These are phyloP conservation scores for Penicillium turbatum DNA, from an alignment of 495 filamentous ascomycete genomes.

Conservation along the genomic window DNA sequence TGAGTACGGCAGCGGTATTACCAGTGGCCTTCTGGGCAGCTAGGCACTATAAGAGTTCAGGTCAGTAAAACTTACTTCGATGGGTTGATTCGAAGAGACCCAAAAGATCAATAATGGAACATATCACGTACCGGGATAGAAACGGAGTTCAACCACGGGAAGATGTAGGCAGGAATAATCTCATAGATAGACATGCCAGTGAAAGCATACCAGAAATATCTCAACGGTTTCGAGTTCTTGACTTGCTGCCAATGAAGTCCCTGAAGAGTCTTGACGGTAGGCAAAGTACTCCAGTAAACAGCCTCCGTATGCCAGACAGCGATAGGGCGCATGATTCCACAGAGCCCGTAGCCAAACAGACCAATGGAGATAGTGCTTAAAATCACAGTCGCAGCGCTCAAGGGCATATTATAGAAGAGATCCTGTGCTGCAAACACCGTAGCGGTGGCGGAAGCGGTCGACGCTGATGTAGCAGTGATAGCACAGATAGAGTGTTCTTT, in stretches of 20 bases:
- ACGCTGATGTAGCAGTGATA: constrained; percentile 28
- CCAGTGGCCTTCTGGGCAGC: constrained; percentile 32
- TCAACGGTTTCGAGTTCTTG: constrained; percentile 28
- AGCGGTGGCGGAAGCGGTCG: constrained; percentile 15
- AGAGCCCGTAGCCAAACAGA: constrained; percentile 52
- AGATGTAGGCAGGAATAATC: constrained; percentile 54
- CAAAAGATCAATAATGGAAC: not conserved
- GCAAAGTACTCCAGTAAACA: constrained; percentile 37
- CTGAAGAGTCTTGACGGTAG: constrained; percentile 28
- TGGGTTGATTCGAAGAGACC: not conserved
- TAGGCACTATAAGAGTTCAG: constrained; percentile 37
- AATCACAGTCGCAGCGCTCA: constrained; percentile 25
- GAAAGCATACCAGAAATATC: constrained; percentile 33
- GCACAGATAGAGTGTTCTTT: constrained; percentile 33
- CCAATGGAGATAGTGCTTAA: constrained; percentile 32
- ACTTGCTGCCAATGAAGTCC: constrained; percentile 32
- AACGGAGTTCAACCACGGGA: constrained; percentile 50
- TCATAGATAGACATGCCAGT: constrained; percentile 42
- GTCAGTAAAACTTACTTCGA: not conserved
- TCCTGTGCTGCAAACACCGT: constrained; percentile 29
- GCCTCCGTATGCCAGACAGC: constrained; percentile 52
- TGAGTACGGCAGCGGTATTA: constrained; percentile 27
- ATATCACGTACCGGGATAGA: constrained; percentile 41
- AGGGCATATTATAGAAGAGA: constrained; percentile 30
- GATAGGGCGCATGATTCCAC: constrained; percentile 49